phyloP scores from a whole-genome alignment of 768 basidiomycete species.

The Tricholoma furcatifolium region DNA sequence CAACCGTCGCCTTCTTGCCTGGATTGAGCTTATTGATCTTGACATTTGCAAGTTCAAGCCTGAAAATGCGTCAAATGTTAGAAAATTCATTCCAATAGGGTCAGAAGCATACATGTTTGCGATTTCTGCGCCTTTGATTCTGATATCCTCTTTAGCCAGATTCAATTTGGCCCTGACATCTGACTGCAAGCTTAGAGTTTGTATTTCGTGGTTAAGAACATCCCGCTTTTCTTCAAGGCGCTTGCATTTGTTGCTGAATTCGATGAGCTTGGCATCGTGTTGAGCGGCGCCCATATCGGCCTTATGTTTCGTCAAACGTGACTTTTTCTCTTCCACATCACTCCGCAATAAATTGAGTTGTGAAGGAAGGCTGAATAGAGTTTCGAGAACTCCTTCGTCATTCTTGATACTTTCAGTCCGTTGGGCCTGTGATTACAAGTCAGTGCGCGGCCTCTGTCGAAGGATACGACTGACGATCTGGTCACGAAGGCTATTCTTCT shows the following conservation, averaged over 20 bases:
- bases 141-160: slow-evolving; percentile 67
- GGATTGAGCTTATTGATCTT: slow-evolving; percentile 62
- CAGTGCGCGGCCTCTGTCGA: background rate
- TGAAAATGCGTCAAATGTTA: slow-evolving; percentile 26
- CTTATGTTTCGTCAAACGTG: slow-evolving; percentile 58
- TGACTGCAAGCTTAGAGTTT: slow-evolving; percentile 71
- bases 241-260: slow-evolving; percentile 53
- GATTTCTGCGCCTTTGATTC: slow-evolving; percentile 63
- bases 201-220: slow-evolving; percentile 65
- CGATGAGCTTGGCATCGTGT: slow-evolving; percentile 61
- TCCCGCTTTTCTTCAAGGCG: slow-evolving; percentile 70
- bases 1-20: slow-evolving; percentile 55
- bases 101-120: slow-evolving; percentile 57
- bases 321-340: slow-evolving; percentile 71
- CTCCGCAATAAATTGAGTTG: slow-evolving; percentile 51
- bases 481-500: slow-evolving; percentile 48
- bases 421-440: slow-evolving; percentile 38
- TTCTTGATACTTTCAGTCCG: slow-evolving; percentile 48
- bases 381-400: slow-evolving; percentile 57
- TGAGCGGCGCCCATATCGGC: slow-evolving; percentile 56
- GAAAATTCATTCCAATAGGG: background rate
- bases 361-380: slow-evolving; percentile 49
- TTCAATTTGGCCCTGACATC: slow-evolving; percentile 79
- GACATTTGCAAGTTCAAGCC: slow-evolving; percentile 58
- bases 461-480: slow-evolving; percentile 50